phyloP scores from a whole-genome alignment of 2,329 filamentous ascomycete species.

The Xylaria sp. region DNA sequence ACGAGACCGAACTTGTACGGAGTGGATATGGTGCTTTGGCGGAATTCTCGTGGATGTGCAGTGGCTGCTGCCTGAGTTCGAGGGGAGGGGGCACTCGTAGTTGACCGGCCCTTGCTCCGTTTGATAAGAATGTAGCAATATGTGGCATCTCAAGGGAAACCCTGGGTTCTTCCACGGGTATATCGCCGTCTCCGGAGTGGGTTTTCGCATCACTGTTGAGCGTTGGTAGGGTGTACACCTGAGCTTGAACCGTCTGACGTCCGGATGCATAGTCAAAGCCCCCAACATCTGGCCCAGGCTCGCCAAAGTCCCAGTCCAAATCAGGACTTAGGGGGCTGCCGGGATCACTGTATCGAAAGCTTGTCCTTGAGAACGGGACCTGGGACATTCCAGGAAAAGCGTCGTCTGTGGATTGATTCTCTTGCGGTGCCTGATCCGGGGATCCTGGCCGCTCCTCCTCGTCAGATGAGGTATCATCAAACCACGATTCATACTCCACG shows the following conservation, averaged over 20 bases:
- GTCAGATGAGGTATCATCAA: conserved; percentile 24
- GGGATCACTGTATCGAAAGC: conserved; percentile 36
- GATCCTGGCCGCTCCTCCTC: background rate
- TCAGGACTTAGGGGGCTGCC: conserved; percentile 29
- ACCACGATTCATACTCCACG: conserved; percentile 13
- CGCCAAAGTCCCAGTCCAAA: conserved; percentile 25
- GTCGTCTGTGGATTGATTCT: background rate
- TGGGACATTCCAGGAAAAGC: background rate
- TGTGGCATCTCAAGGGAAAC: conserved; percentile 28
- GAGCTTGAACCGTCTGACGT: conserved; percentile 7
- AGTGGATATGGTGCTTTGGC: conserved; percentile 36
- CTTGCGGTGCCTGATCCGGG: background rate
- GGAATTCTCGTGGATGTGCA: conserved; percentile 20
- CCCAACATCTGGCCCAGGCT: conserved; percentile 27
- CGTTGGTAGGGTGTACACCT: background rate
- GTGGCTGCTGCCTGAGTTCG: conserved; percentile 30
- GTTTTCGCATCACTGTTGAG: background rate
- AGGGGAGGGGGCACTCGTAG: conserved; percentile 31
- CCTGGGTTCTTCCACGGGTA: background rate
- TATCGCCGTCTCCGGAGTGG: background rate
- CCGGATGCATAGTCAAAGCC: background rate
- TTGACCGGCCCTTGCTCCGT: conserved; percentile 18
- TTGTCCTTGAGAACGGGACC: conserved; percentile 24
- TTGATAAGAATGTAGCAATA: conserved; percentile 27
- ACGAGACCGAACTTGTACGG: background rate